Evolutionary conservation across 495 filamentous ascomycete genomes (phyloP), one percentile per base, ranked within the genome.

Genomic region (Trichodelitschia bisporula): DNA sequence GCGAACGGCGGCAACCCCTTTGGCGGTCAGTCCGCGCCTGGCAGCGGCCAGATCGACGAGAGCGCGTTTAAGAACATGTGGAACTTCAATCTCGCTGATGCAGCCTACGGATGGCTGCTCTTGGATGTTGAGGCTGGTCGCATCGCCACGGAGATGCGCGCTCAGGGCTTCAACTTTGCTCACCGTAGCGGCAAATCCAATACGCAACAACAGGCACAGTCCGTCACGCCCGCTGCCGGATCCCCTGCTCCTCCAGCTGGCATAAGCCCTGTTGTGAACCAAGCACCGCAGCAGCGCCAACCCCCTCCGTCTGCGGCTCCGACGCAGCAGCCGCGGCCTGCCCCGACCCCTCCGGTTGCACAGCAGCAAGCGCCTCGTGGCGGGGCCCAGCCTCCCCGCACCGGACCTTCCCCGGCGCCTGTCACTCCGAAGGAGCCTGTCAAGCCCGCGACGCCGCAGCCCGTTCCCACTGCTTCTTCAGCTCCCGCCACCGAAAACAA

Each of bases 31-130:
- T 61, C 69, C 36, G 71, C 73, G 12, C 63, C 64, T 16, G 67
- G 66, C 15, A 71, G 70, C 37, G 84, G 86, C 13, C 79, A 89
- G 41, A 79, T 99, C 13, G 86, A 99, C 43, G 86, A 99, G 55
- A 91, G 83, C 39, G 86, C 86, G 0, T 99, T 99, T 60, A 99
- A 99, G 60, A 99, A 99, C 43, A 95, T 95, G 89, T 99, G 86
- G 86, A 99, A 99, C 54, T 99, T 99, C 57, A 99, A 99, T 49
- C 54, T 99, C 29, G 86, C 86, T 14, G 86, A 99, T 55, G 86
- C 86, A 20, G 89, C 86, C 9, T 99, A 92, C 47, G 86, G 86
- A 27, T 95, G 75, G 60, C 58, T 99, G 30, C 82, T 95, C 11
- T 55, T 99, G 34, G 86, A 99, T 41, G 67, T 99, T 26, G 83